phyloP scores from a whole-genome alignment of 2,329 filamentous ascomycete species.

The Zopfia rhizophila region DNA sequence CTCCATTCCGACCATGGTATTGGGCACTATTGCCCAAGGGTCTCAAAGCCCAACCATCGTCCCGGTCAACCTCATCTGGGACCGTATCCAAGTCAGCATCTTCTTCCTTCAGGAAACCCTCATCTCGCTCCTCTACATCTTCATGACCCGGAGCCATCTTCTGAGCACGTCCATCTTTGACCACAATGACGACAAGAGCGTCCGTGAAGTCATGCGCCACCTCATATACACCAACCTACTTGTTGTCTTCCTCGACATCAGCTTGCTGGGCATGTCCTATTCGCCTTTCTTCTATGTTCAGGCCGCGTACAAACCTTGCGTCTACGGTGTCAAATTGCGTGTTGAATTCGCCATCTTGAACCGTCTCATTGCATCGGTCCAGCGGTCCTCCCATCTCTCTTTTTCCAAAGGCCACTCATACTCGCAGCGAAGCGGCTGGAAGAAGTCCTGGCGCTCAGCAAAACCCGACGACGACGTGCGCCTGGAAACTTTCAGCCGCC shows the following conservation, averaged over 20 bases:
- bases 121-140: conserved; percentile 56
- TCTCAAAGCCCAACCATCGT: too few species aligned
- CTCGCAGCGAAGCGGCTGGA: too few species aligned
- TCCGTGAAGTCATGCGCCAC: conserved; percentile 19
- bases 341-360: not conserved
- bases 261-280: conserved; percentile 46
- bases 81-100: conserved; percentile 48
- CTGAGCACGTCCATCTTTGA: not conserved
- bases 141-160: conserved; percentile 59
- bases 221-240: conserved; percentile 44
- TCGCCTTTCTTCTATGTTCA: conserved; percentile 45
- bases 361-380: not conserved
- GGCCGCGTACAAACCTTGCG: conserved; percentile 42
- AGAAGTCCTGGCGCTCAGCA: too few species aligned
- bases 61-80: conserved; percentile 46
- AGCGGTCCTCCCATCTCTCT: not conserved
- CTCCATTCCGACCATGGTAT: conserved; percentile 62
- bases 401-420: too few species aligned
- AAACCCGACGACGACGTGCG: too few species aligned
- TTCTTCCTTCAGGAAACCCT: conserved; percentile 44
- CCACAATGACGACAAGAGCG: too few species aligned
- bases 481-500: too few species aligned
- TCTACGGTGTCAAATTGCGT: conserved; percentile 52
- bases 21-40: conserved; percentile 58
- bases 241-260: conserved; percentile 45